phyloP scores from a whole-genome alignment of 2,329 filamentous ascomycete species.

The Fusarium falciforme region DNA sequence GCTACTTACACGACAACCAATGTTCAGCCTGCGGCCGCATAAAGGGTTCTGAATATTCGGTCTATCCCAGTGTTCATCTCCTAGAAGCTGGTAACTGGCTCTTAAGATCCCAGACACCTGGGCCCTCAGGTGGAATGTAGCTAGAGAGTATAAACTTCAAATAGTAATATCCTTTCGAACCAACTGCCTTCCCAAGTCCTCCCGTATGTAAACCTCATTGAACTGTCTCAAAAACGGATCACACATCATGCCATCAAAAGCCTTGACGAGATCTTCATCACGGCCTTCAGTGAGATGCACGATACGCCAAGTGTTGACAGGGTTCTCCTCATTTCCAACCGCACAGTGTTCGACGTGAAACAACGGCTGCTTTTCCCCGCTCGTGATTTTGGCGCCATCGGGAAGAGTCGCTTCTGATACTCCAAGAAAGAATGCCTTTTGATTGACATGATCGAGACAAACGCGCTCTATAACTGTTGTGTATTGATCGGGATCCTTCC shows the following conservation, averaged over 20 bases:
- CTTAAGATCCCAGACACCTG: neutral
- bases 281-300: neutral
- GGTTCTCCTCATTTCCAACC: neutral
- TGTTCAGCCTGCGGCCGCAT: slow-evolving; percentile 12
- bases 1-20: slow-evolving; percentile 20
- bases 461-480: neutral
- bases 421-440: neutral
- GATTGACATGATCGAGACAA: neutral
- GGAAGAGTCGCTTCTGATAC: neutral
- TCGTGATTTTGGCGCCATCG: neutral
- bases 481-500: neutral
- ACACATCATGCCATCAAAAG: neutral
- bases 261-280: neutral
- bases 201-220: slow-evolving; percentile 5
- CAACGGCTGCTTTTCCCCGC: neutral
- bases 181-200: neutral
- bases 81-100: neutral
- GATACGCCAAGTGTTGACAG: slow-evolving; percentile 1
- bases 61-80: neutral
- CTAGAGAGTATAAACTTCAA: neutral
- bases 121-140: neutral
- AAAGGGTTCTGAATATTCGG: neutral
- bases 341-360: slow-evolving; percentile 3
- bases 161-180: neutral
- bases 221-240: neutral